A percentile compares a stretch with the other conserved stretches of the same genome.
Conservation (phyloP, 768 basidiomycete genomes). For the Candolleomyces aberdarensis region DNA sequence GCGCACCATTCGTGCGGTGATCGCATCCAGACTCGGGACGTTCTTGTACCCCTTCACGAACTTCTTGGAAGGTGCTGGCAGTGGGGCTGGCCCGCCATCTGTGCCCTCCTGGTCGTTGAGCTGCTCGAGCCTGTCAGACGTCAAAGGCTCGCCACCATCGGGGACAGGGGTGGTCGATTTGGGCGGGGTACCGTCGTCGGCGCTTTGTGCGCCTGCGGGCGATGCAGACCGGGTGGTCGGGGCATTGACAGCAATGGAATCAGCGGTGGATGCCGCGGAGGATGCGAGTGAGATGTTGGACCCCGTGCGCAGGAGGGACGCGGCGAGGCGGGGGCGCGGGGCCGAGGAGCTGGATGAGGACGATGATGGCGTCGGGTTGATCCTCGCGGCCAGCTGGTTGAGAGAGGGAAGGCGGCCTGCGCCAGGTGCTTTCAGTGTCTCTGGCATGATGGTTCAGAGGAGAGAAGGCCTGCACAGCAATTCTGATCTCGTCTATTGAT, state of each 20-base stretch:
- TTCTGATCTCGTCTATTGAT: too few species aligned
- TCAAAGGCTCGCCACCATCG: conserved; percentile 52
- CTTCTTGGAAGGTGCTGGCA: conserved; percentile 15
- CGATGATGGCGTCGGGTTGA: conserved; percentile 30
- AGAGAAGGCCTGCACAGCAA: too few species aligned
- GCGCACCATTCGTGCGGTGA: conserved; percentile 76
- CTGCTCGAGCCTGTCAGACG: conserved; percentile 62
- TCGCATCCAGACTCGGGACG: conserved; percentile 81
- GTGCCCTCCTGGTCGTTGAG: conserved; percentile 52
- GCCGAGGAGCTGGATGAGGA: conserved; percentile 24
- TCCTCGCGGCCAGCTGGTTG: conserved; percentile 79
- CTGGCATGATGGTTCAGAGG: too few species aligned
- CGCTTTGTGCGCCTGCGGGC: conserved; percentile 42
- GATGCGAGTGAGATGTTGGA: conserved; percentile 55
- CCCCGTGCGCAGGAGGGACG: conserved; percentile 62
- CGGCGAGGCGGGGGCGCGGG: conserved; percentile 70
- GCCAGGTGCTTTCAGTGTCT: too few species aligned
- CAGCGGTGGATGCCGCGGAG: conserved; percentile 49
- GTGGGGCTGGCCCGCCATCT: conserved; percentile 1
- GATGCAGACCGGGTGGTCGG: conserved; percentile 68
- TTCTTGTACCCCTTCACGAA: conserved; percentile 72
- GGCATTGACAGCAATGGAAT: conserved; percentile 66
- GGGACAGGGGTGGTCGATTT: conserved; percentile 20
- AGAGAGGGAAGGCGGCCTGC: conserved; percentile 62
- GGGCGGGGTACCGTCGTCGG: conserved; percentile 45